Evolutionary conservation across 1,284 basidiomycete species (phyloP).

Genomic region (Apiotrichum sp.): DNA sequence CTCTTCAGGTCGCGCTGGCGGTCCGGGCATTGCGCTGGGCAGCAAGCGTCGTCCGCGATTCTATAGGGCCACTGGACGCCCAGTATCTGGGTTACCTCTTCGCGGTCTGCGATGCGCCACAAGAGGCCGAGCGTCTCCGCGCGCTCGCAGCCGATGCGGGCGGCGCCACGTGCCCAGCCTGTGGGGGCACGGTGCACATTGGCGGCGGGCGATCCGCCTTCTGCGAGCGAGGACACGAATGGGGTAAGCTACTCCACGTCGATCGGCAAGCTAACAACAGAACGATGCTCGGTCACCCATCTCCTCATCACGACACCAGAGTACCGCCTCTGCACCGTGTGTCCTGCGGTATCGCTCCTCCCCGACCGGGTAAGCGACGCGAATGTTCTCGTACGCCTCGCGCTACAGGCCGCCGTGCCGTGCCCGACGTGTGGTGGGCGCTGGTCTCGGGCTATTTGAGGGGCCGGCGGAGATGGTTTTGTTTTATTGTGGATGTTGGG

Average conservation of each 20-base stretch:
- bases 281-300: conserved; percentile 35
- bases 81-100: conserved; percentile 8
- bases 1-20: background rate
- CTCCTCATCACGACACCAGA: conserved; percentile 31
- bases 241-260: conserved; percentile 27
- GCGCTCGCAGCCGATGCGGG: background rate
- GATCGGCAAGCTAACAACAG: conserved; percentile 5
- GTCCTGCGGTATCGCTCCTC: conserved; percentile 34
- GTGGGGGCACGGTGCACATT: conserved; percentile 5
- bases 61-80: conserved; percentile 1
- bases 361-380: conserved; percentile 6
- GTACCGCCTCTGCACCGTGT: conserved; percentile 37
- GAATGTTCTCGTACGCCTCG: conserved; percentile 17
- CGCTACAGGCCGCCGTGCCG: conserved; percentile 26
- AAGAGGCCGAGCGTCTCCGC: background rate
- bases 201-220: background rate
- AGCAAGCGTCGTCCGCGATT: background rate
- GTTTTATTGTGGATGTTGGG: too few species aligned
- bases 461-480: too few species aligned
- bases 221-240: conserved; percentile 33
- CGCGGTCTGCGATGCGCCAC: background rate
- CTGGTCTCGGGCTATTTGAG: conserved; percentile 22
- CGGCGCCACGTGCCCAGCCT: conserved; percentile 13
- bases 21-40: background rate
- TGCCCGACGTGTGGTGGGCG: conserved; percentile 39